Percentiles rank a stretch among this genome's conserved stretches.
Evolutionary conservation across 768 basidiomycete species (phyloP).

Genomic region (Lactarius sp.): DNA sequence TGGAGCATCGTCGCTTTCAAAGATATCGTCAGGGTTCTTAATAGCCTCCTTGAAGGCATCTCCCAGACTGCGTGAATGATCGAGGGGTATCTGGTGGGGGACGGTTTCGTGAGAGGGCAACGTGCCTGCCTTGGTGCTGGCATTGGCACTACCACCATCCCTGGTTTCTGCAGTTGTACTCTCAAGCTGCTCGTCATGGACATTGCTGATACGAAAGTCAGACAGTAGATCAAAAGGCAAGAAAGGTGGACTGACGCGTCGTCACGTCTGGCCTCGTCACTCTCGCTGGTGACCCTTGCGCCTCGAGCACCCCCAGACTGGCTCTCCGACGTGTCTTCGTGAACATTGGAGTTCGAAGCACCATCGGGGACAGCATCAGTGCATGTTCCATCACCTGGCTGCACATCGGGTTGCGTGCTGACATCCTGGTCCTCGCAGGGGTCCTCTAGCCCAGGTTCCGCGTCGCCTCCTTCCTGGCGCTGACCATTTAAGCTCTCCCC

Average conservation of each 20-base stretch:
- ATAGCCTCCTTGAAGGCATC: constrained; percentile 79
- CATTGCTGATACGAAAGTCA: constrained; percentile 3
- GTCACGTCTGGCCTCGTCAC: constrained; percentile 2
- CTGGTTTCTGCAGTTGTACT: constrained; percentile 5
- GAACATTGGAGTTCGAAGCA: constrained; percentile 1
- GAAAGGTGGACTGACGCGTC: constrained; percentile 10
- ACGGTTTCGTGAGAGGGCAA: constrained; percentile 36
- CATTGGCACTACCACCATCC: constrained; percentile 31
- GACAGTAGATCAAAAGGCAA: background rate
- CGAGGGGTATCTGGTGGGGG: constrained; percentile 28
- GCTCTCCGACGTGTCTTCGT: constrained; percentile 7
- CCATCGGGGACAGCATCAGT: constrained; percentile 13
- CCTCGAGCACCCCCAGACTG: constrained; percentile 11
- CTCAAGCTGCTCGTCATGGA: constrained; percentile 1
- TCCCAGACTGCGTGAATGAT: constrained; percentile 74
- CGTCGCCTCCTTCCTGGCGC: constrained; percentile 28
- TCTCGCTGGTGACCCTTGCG: constrained; percentile 8
- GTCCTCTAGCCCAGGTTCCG: constrained; percentile 41
- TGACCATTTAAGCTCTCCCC: constrained; percentile 9
- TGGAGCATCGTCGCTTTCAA: constrained; percentile 39
- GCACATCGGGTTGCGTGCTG: constrained; percentile 36
- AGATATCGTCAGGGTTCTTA: constrained; percentile 80
- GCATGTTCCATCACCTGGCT: constrained; percentile 29
- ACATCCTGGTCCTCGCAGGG: constrained; percentile 38
- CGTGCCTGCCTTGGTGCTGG: constrained; percentile 45